Conservation (phyloP, 441 rosid genomes). For the Populus hybrid region DNA sequence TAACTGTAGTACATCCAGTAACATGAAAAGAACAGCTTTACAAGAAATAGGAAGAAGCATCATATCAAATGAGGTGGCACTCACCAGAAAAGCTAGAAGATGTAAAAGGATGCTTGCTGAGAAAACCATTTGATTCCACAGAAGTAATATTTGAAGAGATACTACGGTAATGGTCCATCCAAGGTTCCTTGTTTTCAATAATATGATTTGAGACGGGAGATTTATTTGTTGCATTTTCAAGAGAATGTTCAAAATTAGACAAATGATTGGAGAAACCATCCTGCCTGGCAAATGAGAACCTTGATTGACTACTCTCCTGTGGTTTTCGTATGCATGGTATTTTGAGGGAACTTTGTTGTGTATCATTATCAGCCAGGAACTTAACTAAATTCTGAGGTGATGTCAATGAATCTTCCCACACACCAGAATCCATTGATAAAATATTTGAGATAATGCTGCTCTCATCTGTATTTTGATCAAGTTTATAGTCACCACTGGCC, state of each 20-base stretch:
- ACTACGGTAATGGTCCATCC: constrained; percentile 28
- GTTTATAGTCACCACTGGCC: constrained; percentile 22
- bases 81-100: constrained; percentile 50
- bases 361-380: constrained; percentile 52
- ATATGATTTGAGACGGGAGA: constrained; percentile 25
- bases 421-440: constrained; percentile 68
- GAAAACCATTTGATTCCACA: constrained; percentile 36
- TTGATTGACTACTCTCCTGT: constrained; percentile 61
- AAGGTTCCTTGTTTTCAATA: constrained; percentile 35
- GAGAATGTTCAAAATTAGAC: constrained; percentile 30
- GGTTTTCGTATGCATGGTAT: constrained; percentile 46
- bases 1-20: not conserved
- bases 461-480: constrained; percentile 43
- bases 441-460: constrained; percentile 67
- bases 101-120: constrained; percentile 36
- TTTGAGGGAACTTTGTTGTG: constrained; percentile 40
- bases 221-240: constrained; percentile 25
- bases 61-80: constrained; percentile 21
- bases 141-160: constrained; percentile 47
- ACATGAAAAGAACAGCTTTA: not conserved
- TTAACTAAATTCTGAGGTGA: constrained; percentile 62
- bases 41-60: constrained; percentile 22
- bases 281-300: constrained; percentile 89
- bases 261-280: constrained; percentile 47
- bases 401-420: constrained; percentile 65